Evolutionary conservation across 352 stramenopile species (phyloP).

Genomic region (Pythium chondricola): DNA sequence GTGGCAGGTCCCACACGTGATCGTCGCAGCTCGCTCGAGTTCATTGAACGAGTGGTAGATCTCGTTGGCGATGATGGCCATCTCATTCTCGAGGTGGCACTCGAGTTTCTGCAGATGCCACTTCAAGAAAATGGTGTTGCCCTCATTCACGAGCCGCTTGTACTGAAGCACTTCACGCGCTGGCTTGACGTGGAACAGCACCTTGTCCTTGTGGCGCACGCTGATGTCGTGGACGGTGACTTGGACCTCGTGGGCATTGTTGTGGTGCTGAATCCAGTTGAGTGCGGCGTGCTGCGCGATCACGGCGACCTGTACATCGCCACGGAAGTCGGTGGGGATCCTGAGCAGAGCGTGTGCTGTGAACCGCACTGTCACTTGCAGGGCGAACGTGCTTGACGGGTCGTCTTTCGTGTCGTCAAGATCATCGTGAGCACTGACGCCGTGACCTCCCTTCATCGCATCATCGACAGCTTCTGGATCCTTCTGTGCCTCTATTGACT

Average conservation of each 20-base stretch:
- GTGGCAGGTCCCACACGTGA: constrained; percentile 54
- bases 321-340: constrained; percentile 31
- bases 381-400: constrained; percentile 28
- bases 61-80: constrained; percentile 41
- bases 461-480: neutral
- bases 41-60: constrained; percentile 46
- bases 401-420: constrained; percentile 3
- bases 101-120: constrained; percentile 42
- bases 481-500: too few species aligned
- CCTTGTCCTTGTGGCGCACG: constrained; percentile 33
- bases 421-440: neutral
- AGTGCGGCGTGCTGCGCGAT: constrained; percentile 31
- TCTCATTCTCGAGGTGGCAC: constrained; percentile 41
- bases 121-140: constrained; percentile 29
- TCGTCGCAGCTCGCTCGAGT: constrained; percentile 39
- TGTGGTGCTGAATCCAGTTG: constrained; percentile 45
- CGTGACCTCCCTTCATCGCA: neutral
- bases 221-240: constrained; percentile 45
- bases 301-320: constrained; percentile 29
- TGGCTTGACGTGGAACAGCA: constrained; percentile 48
- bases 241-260: constrained; percentile 34
- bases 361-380: constrained; percentile 51
- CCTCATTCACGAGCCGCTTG: constrained; percentile 23
- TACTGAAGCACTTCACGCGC: constrained; percentile 45
- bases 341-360: constrained; percentile 33